Conservation (phyloP, 2,329 filamentous ascomycete species). For the Fusarium annulatum region DNA sequence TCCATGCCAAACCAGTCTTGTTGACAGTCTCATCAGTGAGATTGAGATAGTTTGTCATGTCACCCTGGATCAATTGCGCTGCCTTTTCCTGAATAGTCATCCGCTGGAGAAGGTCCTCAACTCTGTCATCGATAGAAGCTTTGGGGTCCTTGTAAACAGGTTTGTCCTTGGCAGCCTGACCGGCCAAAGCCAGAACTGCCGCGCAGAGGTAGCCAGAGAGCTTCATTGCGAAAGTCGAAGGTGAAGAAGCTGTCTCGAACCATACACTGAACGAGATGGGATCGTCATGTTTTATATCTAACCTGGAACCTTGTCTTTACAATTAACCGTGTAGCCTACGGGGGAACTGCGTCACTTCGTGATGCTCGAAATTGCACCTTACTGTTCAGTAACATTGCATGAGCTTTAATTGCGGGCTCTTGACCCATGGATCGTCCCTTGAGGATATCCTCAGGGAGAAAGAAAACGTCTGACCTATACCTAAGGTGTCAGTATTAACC, state of each 20-base stretch:
- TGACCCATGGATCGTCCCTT: not conserved
- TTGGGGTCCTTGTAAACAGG: constrained; percentile 72
- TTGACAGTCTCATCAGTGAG: constrained; percentile 75
- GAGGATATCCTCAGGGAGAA: not conserved
- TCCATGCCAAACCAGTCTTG: constrained; percentile 72
- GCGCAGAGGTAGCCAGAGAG: constrained; percentile 38
- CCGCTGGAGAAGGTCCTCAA: constrained; percentile 73
- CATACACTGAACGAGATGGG: not conserved
- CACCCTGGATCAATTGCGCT: constrained; percentile 75
- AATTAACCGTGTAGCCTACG: constrained; percentile 38
- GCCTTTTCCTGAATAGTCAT: constrained; percentile 83
- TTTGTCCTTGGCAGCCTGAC: constrained; percentile 42
- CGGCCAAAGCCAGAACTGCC: constrained; percentile 39
- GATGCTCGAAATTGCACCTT: not conserved
- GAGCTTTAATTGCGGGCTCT: not conserved
- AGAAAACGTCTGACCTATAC: too few relatives aligned
- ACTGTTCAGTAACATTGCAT: constrained; percentile 3
- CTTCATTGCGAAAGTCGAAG: constrained; percentile 45
- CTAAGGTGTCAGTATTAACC: too few relatives aligned
- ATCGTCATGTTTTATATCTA: constrained; percentile 26
- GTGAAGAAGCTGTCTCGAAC: constrained; percentile 10
- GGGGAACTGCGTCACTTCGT: not conserved
- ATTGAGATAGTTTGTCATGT: constrained; percentile 80
- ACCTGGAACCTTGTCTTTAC: not conserved
- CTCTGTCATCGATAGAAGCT: constrained; percentile 70